Percentiles rank a stretch among this genome's conserved stretches.
Conservation (phyloP, 2,329 filamentous ascomycete genomes). For the Penicillium verrucosum region DNA sequence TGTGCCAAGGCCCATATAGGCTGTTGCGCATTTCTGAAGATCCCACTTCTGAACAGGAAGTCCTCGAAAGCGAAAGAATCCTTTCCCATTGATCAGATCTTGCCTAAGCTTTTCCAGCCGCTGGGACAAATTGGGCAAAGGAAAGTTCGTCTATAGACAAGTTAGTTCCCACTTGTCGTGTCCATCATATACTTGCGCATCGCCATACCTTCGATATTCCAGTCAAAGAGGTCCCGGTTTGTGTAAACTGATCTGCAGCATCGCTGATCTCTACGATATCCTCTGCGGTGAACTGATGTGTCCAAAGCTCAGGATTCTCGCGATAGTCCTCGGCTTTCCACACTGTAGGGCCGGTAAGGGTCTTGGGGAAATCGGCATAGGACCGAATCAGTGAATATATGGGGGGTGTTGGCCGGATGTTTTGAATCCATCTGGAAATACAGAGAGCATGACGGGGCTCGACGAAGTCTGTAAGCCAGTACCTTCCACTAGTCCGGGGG, state of each 20-base stretch:
- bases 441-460: constrained; percentile 13
- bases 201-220: constrained; percentile 58
- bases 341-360: constrained; percentile 66
- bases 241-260: constrained; percentile 65
- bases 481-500: constrained; percentile 6
- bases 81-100: constrained; percentile 74
- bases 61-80: constrained; percentile 81
- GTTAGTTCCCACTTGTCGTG: background rate
- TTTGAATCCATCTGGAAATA: constrained; percentile 62
- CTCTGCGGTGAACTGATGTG: constrained; percentile 61
- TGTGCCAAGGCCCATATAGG: constrained; percentile 79
- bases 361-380: constrained; percentile 65
- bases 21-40: constrained; percentile 71
- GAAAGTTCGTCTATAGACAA: constrained; percentile 52
- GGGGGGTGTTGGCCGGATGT: constrained; percentile 70
- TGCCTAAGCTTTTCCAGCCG: constrained; percentile 55
- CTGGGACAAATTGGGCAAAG: constrained; percentile 54
- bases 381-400: constrained; percentile 60
- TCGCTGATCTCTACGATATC: constrained; percentile 64
- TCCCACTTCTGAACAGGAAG: constrained; percentile 73
- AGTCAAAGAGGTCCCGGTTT: constrained; percentile 60
- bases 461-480: background rate
- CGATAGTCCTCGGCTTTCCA: constrained; percentile 66
- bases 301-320: constrained; percentile 63
- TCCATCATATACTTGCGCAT: no score